Percentiles rank a stretch among this genome's conserved stretches.
Conservation (phyloP, 73 alveolate genomes). For the Blepharisma stoltei region DNA sequence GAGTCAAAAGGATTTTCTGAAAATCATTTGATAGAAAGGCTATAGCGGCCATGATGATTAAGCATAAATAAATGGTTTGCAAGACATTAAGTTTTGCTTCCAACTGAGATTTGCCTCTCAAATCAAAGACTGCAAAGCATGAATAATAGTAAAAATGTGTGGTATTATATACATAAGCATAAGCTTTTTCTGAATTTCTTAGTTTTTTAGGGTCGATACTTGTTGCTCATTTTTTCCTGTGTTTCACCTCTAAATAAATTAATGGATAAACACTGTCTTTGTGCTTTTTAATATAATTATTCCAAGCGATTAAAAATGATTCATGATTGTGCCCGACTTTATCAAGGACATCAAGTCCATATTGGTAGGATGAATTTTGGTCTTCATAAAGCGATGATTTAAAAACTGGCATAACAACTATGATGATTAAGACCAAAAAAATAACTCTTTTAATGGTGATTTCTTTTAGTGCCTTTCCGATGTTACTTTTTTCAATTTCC, state of each 20-base stretch:
- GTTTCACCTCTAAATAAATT: constrained; percentile 29
- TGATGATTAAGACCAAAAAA: constrained; percentile 65
- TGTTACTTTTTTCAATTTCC: constrained; percentile 62
- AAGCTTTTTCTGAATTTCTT: constrained; percentile 32
- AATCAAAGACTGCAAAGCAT: constrained; percentile 49
- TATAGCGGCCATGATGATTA: constrained; percentile 38
- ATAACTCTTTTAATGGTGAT: constrained; percentile 79
- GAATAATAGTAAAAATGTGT: not conserved
- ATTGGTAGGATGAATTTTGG: constrained; percentile 30
- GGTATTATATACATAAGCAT: constrained; percentile 29
- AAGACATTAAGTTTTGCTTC: constrained; percentile 38
- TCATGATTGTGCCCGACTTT: constrained; percentile 6
- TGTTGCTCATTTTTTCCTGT: not conserved
- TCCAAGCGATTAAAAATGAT: constrained; percentile 31
- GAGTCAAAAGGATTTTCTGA: constrained; percentile 70
- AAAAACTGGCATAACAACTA: constrained; percentile 59
- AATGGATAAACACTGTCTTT: constrained; percentile 38
- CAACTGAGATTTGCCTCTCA: constrained; percentile 36
- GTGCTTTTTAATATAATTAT: constrained; percentile 29
- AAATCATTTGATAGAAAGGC: constrained; percentile 66
- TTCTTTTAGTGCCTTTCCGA: constrained; percentile 78
- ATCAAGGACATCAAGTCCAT: constrained; percentile 33
- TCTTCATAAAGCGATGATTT: constrained; percentile 39
- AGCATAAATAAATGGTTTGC: constrained; percentile 43
- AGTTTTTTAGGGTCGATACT: constrained; percentile 19